These are phyloP conservation scores for Colletotrichum trifolii DNA, from an alignment of 2,329 filamentous ascomycete species.

Conservation along the genomic window DNA sequence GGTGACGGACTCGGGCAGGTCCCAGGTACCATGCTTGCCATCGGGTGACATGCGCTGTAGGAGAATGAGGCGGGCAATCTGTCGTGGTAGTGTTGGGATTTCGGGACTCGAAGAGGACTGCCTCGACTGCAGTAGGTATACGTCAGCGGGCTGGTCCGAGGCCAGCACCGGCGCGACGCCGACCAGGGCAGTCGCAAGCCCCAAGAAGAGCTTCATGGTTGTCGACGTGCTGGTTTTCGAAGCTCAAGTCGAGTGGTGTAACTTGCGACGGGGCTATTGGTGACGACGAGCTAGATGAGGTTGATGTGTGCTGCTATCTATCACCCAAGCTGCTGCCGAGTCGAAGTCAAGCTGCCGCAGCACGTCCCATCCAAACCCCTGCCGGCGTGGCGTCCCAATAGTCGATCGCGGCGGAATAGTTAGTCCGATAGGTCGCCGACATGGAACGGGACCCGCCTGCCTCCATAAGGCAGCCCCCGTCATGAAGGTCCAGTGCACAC, in stretches of 20 bases:
- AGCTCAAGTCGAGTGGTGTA: constrained; percentile 7
- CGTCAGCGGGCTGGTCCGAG: constrained; percentile 57
- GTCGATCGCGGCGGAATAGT: too few relatives aligned
- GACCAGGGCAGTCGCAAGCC: constrained; percentile 51
- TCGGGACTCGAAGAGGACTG: constrained; percentile 42
- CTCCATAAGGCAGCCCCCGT: too few relatives aligned
- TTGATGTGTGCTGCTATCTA: constrained; percentile 15
- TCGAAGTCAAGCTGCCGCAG: constrained; percentile 26
- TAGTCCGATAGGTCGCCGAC: too few relatives aligned
- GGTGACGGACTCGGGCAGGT: constrained; percentile 52
- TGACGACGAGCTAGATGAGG: constrained; percentile 28
- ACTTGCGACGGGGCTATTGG: constrained; percentile 10
- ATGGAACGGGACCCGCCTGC: too few relatives aligned
- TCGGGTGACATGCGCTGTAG: constrained; percentile 65
- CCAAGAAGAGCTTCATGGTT: constrained; percentile 55
- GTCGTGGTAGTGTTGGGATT: constrained; percentile 59
- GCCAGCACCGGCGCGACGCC: constrained; percentile 50
- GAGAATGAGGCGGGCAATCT: constrained; percentile 68
- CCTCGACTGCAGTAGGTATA: constrained; percentile 62
- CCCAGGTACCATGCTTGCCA: constrained; percentile 59
- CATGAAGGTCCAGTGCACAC: too few relatives aligned
- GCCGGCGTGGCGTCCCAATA: not conserved
- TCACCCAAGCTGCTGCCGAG: constrained; percentile 32
- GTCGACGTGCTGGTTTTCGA: constrained; percentile 35
- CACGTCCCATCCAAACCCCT: constrained; percentile 15